These are phyloP conservation scores for Eimeria mitis DNA, from an alignment of 169 alveolate species.

Conservation along the genomic window DNA sequence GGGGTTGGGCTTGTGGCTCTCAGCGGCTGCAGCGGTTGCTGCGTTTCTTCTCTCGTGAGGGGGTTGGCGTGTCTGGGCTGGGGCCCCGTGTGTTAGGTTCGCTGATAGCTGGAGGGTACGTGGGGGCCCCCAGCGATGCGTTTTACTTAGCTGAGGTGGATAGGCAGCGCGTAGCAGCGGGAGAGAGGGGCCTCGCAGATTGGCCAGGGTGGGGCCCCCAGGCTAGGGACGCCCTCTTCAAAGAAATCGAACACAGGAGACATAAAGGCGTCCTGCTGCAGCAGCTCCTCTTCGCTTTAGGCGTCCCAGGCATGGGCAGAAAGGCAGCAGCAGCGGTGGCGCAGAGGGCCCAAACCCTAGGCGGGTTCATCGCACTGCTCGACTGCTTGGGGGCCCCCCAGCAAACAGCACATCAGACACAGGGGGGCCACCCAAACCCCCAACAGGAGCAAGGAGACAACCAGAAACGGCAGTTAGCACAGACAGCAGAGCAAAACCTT, in stretches of 20 bases:
- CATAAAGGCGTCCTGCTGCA: constrained; percentile 21
- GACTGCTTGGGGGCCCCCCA: neutral
- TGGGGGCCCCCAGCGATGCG: constrained; percentile 29
- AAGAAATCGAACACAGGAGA: neutral
- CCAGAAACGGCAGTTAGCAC: neutral
- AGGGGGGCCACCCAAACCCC: neutral
- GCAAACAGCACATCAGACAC: neutral
- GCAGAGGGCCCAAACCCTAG: neutral
- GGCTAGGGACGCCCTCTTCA: constrained; percentile 11
- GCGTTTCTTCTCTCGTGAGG: constrained; percentile 30
- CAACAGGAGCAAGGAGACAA: neutral
- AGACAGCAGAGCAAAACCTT: neutral
- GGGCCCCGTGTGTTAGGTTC: constrained; percentile 14
- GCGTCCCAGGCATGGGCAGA: constrained; percentile 36
- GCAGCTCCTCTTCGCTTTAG: constrained; percentile 40
- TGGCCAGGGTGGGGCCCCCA: constrained; percentile 58
- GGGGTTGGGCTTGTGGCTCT: constrained; percentile 19
- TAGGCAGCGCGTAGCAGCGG: neutral
- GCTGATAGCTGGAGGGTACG: neutral
- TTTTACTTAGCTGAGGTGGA: neutral
- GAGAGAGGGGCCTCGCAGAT: constrained; percentile 29
- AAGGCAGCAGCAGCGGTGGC: constrained; percentile 7
- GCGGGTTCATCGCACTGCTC: neutral
- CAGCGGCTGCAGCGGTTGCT: constrained; percentile 38
- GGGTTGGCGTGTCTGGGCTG: constrained; percentile 16